These are phyloP conservation scores for Exserohilum rostratum DNA, from an alignment of 2,329 filamentous ascomycete genomes.

Conservation along the genomic window DNA sequence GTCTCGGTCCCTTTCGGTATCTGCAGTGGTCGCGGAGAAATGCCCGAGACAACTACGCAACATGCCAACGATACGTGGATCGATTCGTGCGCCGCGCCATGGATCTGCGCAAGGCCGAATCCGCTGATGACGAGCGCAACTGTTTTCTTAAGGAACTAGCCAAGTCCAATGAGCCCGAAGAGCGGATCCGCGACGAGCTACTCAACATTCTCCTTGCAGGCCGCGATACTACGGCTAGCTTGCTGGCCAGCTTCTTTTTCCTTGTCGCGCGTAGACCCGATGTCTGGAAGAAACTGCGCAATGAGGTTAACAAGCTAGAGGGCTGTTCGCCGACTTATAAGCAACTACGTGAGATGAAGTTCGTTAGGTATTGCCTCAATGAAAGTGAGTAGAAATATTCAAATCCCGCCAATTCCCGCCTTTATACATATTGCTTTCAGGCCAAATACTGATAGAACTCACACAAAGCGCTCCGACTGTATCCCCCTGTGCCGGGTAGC, in stretches of 20 bases:
- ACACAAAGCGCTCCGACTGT: constrained; percentile 48
- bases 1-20: constrained; percentile 39
- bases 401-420: too few species aligned
- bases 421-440: too few species aligned
- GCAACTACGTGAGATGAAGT: too few species aligned
- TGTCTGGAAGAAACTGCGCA: constrained; percentile 36
- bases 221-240: constrained; percentile 83
- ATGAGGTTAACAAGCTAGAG: constrained; percentile 33
- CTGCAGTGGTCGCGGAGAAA: too few species aligned
- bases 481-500: constrained; percentile 41
- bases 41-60: constrained; percentile 14
- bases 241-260: constrained; percentile 73
- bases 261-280: constrained; percentile 45
- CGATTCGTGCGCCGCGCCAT: constrained; percentile 31
- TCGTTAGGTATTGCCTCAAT: too few species aligned
- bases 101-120: constrained; percentile 6
- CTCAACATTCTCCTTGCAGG: constrained; percentile 82
- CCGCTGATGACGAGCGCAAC: constrained; percentile 51
- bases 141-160: constrained; percentile 68
- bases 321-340: too few species aligned
- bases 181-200: constrained; percentile 85
- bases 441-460: constrained; percentile 28
- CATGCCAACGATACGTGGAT: constrained; percentile 24
- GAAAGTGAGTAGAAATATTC: too few species aligned
- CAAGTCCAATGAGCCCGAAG: too few species aligned